Conservation (phyloP, 2,329 filamentous ascomycete species). For the Fusarium phyllophilum region DNA sequence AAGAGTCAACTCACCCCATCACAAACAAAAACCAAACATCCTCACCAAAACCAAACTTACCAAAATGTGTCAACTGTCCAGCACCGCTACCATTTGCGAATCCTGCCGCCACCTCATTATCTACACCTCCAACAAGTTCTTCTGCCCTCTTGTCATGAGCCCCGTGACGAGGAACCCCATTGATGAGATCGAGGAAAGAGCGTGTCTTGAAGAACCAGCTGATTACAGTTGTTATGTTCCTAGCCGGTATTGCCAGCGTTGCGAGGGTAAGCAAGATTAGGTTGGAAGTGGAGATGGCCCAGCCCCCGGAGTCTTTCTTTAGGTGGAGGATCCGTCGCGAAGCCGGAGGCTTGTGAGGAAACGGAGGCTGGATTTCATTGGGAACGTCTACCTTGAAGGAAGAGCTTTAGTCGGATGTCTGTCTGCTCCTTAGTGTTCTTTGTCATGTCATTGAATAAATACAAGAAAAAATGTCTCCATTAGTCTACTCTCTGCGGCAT, state of each 20-base stretch:
- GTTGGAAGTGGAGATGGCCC: neutral
- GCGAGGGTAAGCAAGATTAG: neutral
- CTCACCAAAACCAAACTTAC: neutral
- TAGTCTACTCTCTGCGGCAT: too few relatives aligned
- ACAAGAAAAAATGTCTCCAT: too few relatives aligned
- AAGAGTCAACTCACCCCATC: neutral
- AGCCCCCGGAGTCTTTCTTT: neutral
- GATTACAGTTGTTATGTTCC: neutral
- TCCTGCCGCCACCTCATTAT: neutral
- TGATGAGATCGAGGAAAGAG: neutral
- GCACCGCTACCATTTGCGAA: slow-evolving; percentile 4
- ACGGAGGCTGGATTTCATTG: neutral
- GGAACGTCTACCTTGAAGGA: neutral
- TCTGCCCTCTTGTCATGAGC: neutral
- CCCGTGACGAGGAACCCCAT: neutral
- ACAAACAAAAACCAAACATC: neutral
- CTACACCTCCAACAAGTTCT: neutral
- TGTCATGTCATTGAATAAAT: too few relatives aligned
- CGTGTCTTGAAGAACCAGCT: neutral
- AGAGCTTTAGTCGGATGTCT: neutral
- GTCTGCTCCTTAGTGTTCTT: too few relatives aligned
- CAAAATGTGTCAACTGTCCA: slow-evolving; percentile 18
- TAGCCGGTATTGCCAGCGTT: neutral
- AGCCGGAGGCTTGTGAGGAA: neutral
- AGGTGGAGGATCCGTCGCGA: neutral